phyloP scores from a whole-genome alignment of 176 grass and related monocot genomes.

The Lolium multiflorum region DNA sequence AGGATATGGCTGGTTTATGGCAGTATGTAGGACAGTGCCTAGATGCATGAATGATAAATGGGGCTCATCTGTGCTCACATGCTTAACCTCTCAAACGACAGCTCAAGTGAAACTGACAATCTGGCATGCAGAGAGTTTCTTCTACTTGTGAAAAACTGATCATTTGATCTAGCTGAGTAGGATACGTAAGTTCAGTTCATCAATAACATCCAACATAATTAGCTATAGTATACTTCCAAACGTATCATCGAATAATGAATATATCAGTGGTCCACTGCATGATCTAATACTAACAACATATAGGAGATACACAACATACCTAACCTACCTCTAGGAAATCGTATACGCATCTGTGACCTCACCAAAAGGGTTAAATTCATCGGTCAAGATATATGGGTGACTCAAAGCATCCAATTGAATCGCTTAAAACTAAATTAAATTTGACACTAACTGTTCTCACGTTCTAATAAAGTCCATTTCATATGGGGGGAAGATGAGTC shows the following conservation, averaged over 20 bases:
- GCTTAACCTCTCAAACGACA: constrained; percentile 40
- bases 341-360: not conserved
- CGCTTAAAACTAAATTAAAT: not conserved
- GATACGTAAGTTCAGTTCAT: constrained; percentile 20
- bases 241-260: constrained; percentile 5
- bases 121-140: constrained; percentile 2
- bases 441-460: not conserved
- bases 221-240: not conserved
- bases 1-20: constrained; percentile 16
- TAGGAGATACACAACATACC: constrained; percentile 25
- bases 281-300: not conserved
- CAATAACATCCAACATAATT: not conserved
- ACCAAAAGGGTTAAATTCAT: constrained; percentile 7
- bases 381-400: constrained; percentile 1
- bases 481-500: not conserved
- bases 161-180: not conserved
- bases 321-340: constrained; percentile 6
- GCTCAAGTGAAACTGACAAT: constrained; percentile 18
- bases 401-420: not conserved
- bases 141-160: not conserved
- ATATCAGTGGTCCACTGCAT: constrained; percentile 9
- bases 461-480: too few species aligned
- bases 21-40: constrained; percentile 12
- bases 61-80: constrained; percentile 41
- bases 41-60: constrained; percentile 39